These are phyloP conservation scores for Aspergillus sergii DNA, from an alignment of 2,329 filamentous ascomycete genomes.

Conservation along the genomic window DNA sequence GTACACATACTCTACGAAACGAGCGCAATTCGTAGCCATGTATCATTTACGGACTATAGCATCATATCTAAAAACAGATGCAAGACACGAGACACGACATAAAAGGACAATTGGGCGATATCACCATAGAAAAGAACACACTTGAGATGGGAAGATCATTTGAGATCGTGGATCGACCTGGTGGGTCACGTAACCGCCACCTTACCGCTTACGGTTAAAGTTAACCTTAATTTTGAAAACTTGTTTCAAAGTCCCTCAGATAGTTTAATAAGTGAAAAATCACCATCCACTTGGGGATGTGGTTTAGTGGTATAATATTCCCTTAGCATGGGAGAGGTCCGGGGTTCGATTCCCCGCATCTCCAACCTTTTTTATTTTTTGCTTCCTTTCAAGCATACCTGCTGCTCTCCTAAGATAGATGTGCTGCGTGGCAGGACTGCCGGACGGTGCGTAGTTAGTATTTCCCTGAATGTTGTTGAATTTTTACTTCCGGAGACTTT, in stretches of 20 bases:
- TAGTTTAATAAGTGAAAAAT: rapidly evolving
- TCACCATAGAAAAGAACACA: too few species aligned
- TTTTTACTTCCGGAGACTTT: neutral
- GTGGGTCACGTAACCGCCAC: neutral
- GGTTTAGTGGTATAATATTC: conserved; percentile 3
- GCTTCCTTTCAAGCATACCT: neutral
- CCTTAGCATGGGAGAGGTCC: conserved; percentile 2
- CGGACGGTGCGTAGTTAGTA: neutral
- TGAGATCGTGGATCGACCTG: neutral
- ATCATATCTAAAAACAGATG: neutral
- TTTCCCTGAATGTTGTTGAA: neutral
- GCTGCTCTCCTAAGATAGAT: neutral
- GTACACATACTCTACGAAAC: neutral
- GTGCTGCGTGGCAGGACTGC: too few species aligned
- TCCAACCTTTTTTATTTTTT: neutral
- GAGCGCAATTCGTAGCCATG: neutral
- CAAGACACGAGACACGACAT: too few species aligned
- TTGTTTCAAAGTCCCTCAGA: neutral
- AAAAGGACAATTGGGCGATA: too few species aligned
- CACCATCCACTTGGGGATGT: neutral
- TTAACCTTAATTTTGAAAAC: neutral
- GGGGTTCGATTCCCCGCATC: conserved; percentile 3
- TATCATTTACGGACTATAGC: neutral
- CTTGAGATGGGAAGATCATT: neutral
- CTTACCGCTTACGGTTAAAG: neutral